Conservation (phyloP, 257 asterid genomes). For the Coffea canephora region DNA sequence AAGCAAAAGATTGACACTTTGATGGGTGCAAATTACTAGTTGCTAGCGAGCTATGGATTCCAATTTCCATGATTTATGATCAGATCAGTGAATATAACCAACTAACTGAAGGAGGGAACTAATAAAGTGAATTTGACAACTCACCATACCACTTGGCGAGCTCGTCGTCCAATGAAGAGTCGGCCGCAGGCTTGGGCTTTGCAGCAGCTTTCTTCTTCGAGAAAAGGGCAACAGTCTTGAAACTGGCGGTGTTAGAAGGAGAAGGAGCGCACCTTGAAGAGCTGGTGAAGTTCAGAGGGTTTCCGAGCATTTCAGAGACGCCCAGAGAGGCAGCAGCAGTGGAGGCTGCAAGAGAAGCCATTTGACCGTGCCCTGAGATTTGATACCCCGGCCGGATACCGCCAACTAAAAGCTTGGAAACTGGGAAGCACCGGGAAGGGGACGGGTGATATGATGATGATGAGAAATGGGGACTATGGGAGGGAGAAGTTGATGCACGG, state of each 20-base stretch:
- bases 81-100: too few relatives aligned
- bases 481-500: not conserved
- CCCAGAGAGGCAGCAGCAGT: conserved; percentile 57
- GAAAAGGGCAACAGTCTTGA: conserved; percentile 81
- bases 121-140: conserved; percentile 17
- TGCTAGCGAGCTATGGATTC: too few relatives aligned
- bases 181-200: conserved; percentile 56
- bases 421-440: not conserved
- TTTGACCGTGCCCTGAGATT: conserved; percentile 7
- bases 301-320: conserved; percentile 74
- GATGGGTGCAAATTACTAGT: too few relatives aligned
- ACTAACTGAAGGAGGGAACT: not conserved
- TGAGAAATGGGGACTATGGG: not conserved
- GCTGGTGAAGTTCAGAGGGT: conserved; percentile 49
- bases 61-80: too few relatives aligned
- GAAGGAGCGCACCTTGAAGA: conserved; percentile 58
- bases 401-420: not conserved
- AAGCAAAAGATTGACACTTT: not conserved
- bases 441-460: not conserved
- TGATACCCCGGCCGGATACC: too few relatives aligned
- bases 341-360: conserved; percentile 71
- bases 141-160: conserved; percentile 99
- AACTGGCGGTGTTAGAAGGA: conserved; percentile 50
- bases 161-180: conserved; percentile 64
- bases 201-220: conserved; percentile 66